Conservation (phyloP, 768 basidiomycete genomes). For the Leccinum uliginosum region DNA sequence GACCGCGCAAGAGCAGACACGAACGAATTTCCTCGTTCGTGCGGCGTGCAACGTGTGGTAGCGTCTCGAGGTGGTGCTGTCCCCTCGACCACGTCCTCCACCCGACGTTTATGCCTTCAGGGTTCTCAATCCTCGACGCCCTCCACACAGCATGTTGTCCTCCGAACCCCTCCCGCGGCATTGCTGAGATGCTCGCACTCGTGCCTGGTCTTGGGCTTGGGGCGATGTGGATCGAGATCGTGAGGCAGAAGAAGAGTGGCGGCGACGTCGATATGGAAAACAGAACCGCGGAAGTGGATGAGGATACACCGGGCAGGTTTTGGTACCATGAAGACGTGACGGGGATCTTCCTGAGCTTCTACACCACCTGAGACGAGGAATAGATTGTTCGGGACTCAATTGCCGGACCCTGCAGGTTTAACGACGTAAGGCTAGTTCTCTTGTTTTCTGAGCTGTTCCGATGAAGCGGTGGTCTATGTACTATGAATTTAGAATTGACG, state of each 20-base stretch:
- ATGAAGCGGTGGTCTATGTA: no score
- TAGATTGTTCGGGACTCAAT: not conserved
- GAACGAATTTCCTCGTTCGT: no score
- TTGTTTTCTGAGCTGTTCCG: not conserved
- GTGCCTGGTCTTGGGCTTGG: constrained; percentile 55
- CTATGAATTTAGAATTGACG: not conserved
- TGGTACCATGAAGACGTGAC: constrained; percentile 62
- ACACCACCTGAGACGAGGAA: constrained; percentile 26
- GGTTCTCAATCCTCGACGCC: no score
- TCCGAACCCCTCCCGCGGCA: no score
- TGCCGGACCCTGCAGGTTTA: not conserved
- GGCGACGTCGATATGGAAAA: not conserved
- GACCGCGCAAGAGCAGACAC: no score
- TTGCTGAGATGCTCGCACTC: constrained; percentile 36
- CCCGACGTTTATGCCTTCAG: no score
- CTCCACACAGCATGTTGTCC: no score
- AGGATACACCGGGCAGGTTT: constrained; percentile 21
- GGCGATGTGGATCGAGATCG: constrained; percentile 69
- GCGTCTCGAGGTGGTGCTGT: no score
- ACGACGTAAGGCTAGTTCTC: not conserved
- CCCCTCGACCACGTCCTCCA: no score
- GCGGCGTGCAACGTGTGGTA: no score
- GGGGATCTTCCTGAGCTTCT: constrained; percentile 52
- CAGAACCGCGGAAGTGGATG: constrained; percentile 7
- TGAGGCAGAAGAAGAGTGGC: constrained; percentile 28